These are phyloP conservation scores for Penicillium janthinellum DNA, from an alignment of 2,329 filamentous ascomycete species.

Conservation along the genomic window DNA sequence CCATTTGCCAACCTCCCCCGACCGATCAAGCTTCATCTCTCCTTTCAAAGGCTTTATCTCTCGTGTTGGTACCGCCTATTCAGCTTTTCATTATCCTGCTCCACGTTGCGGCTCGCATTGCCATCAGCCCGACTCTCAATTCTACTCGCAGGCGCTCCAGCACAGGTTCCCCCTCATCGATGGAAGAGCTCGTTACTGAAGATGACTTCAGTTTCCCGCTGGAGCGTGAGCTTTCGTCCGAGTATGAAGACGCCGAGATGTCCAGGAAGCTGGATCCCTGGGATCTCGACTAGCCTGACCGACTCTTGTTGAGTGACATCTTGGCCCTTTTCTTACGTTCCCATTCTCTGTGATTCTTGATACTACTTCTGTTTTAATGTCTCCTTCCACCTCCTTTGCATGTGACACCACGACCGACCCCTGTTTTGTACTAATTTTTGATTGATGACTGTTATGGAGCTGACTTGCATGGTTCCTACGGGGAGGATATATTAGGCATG, in stretches of 20 bases:
- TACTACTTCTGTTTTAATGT: conserved; percentile 19
- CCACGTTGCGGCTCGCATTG: conserved; percentile 75
- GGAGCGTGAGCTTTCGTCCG: conserved; percentile 30
- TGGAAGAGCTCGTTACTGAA: conserved; percentile 27
- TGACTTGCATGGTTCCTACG: conserved; percentile 12
- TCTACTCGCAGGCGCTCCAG: conserved; percentile 22
- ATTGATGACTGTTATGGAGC: conserved; percentile 8
- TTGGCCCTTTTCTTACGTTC: conserved; percentile 1
- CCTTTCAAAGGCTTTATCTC: conserved; percentile 73
- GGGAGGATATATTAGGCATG: conserved; percentile 13
- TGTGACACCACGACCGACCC: conserved; percentile 14
- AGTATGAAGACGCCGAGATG: conserved; percentile 25
- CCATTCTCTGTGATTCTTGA: conserved; percentile 11
- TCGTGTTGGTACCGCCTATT: conserved; percentile 77
- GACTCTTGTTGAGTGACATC: background rate
- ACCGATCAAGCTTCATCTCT: conserved; percentile 64
- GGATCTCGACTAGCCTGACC: conserved; percentile 27
- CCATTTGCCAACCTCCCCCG: conserved; percentile 57
- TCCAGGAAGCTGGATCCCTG: conserved; percentile 29
- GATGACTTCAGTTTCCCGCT: conserved; percentile 46
- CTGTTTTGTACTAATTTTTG: background rate
- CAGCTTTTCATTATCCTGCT: conserved; percentile 79
- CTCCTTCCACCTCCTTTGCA: conserved; percentile 4
- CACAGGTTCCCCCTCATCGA: conserved; percentile 20
- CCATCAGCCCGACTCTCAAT: conserved; percentile 39